Percentiles rank a stretch among this genome's conserved stretches.
Evolutionary conservation across 2,329 filamentous ascomycete genomes (phyloP).

Genomic region (Talaromyces verruculosus): DNA sequence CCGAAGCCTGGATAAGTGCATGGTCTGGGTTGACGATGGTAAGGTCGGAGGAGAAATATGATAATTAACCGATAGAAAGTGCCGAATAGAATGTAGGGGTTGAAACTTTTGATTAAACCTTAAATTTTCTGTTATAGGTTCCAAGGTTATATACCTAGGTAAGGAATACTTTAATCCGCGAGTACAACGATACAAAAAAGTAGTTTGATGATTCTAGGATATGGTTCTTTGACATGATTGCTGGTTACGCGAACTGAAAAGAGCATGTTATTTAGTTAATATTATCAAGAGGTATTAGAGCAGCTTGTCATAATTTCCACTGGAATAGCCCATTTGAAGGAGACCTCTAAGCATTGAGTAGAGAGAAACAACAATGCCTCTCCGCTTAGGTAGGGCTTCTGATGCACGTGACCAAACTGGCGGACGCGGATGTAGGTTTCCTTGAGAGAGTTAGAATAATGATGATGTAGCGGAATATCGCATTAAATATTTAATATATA

Average conservation of each 20-base stretch:
- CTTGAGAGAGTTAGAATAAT: not conserved
- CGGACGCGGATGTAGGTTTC: not conserved
- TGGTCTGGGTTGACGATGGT: not conserved
- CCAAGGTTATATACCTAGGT: no score
- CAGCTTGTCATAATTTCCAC: no score
- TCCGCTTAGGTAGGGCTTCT: not conserved
- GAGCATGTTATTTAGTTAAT: no score
- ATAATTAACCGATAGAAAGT: not conserved
- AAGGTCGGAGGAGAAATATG: not conserved
- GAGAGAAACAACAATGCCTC: not conserved
- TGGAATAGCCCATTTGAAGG: not conserved
- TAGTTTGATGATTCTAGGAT: not conserved
- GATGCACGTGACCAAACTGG: not conserved
- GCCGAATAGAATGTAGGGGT: not conserved
- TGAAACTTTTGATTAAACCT: not conserved
- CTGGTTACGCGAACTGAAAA: not conserved
- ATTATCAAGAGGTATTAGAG: not conserved
- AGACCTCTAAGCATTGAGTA: not conserved
- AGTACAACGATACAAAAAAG: not conserved
- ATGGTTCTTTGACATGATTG: not conserved
- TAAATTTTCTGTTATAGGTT: not conserved
- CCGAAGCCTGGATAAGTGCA: not conserved
- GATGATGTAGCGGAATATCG: not conserved
- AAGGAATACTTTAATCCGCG: not conserved
- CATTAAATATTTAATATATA: not conserved